These are phyloP conservation scores for Globisporangium camurandrum DNA, from an alignment of 352 stramenopile species.

Conservation along the genomic window DNA sequence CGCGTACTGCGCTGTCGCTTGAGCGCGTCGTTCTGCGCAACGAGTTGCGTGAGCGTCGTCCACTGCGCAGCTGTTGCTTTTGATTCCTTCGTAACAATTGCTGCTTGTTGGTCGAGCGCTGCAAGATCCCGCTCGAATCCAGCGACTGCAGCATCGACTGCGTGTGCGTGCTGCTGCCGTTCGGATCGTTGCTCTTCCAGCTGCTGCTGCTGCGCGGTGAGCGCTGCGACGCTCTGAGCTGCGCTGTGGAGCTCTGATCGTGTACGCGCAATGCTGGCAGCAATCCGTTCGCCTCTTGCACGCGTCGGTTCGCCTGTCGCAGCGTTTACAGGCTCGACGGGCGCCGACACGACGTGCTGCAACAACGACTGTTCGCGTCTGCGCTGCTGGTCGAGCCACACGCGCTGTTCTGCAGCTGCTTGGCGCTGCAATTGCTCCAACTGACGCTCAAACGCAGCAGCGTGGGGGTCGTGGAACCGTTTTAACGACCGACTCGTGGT, in stretches of 20 bases:
- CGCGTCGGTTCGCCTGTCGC: too few relatives aligned
- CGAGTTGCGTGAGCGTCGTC: constrained; percentile 23
- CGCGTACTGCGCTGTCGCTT: constrained; percentile 44
- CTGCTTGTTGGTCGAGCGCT: constrained; percentile 26
- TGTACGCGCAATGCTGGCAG: constrained; percentile 4
- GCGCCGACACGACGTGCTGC: constrained; percentile 35
- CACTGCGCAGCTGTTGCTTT: constrained; percentile 14
- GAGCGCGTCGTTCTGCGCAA: constrained; percentile 43
- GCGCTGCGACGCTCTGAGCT: constrained; percentile 21
- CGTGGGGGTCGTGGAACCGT: constrained; percentile 15
- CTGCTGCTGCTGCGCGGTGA: constrained; percentile 40
- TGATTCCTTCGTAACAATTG: too few relatives aligned
- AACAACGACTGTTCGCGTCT: constrained; percentile 43
- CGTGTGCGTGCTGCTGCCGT: constrained; percentile 14
- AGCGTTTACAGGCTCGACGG: constrained; percentile 17
- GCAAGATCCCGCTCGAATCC: constrained; percentile 31
- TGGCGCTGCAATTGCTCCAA: constrained; percentile 51
- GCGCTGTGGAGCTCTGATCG: constrained; percentile 23
- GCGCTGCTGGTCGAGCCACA: constrained; percentile 26
- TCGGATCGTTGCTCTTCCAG: constrained; percentile 27
- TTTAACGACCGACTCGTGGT: background rate
- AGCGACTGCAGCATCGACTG: constrained; percentile 22
- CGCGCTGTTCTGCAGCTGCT: constrained; percentile 40
- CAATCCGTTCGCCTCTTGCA: too few relatives aligned
- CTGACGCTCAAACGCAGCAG: constrained; percentile 47